Evolutionary conservation across 257 asterid species (phyloP).

Genomic region (Paulownia fortunei): DNA sequence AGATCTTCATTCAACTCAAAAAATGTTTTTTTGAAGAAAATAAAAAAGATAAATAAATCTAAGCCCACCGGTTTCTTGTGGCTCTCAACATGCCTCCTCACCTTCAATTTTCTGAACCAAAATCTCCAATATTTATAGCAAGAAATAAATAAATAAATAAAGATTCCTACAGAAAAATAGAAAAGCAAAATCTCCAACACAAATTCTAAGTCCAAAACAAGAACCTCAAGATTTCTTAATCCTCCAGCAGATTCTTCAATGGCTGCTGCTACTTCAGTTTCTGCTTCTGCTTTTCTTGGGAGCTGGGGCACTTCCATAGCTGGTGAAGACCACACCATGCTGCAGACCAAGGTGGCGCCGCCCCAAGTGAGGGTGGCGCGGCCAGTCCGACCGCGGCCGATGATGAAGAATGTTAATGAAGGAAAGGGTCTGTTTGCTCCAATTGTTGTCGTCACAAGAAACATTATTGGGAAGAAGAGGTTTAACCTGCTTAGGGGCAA

Average conservation of each 20-base stretch:
- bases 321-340: slow-evolving; percentile 57
- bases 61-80: slow-evolving; percentile 45
- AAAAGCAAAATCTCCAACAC: slow-evolving; percentile 31
- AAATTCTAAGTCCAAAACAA: not conserved
- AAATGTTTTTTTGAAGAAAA: not conserved
- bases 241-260: slow-evolving; percentile 36
- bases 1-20: slow-evolving; percentile 27
- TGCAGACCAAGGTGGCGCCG: slow-evolving; percentile 45
- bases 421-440: slow-evolving; percentile 95
- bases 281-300: slow-evolving; percentile 70
- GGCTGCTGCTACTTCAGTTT: slow-evolving; percentile 57
- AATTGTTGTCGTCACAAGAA: slow-evolving; percentile 62
- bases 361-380: slow-evolving; percentile 44
- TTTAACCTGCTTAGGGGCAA: slow-evolving; percentile 93
- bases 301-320: slow-evolving; percentile 61
- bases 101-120: slow-evolving; percentile 22
- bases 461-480: slow-evolving; percentile 81
- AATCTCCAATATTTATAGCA: slow-evolving; percentile 12
- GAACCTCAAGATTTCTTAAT: not conserved
- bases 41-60: slow-evolving; percentile 30
- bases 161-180: not conserved
- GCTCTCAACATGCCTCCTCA: slow-evolving; percentile 40
- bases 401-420: slow-evolving; percentile 85
- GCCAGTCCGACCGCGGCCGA: slow-evolving; percentile 61
- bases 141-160: not conserved